phyloP scores from a whole-genome alignment of 495 filamentous ascomycete species.

The Tuber borchii region DNA sequence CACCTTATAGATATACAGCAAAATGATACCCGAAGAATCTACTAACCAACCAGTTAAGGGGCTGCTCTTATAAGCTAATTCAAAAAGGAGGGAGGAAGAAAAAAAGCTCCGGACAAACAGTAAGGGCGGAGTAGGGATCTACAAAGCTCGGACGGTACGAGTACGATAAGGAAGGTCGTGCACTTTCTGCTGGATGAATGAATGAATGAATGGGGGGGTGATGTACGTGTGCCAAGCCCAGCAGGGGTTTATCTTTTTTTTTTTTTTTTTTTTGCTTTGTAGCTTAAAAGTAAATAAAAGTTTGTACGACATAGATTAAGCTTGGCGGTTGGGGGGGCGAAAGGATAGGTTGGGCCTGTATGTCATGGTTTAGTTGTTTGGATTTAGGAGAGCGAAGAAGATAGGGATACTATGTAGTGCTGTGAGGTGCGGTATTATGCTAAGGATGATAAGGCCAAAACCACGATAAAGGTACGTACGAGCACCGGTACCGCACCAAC shows the following conservation, averaged over 20 bases:
- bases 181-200: not conserved
- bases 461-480: not conserved
- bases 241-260: not conserved
- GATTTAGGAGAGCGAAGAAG: not conserved
- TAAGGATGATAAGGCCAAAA: not conserved
- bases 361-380: not conserved
- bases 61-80: not conserved
- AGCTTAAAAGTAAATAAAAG: not conserved
- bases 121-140: not conserved
- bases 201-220: not conserved
- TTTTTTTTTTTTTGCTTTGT: not conserved
- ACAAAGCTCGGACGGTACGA: not conserved
- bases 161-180: not conserved
- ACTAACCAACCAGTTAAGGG: not conserved
- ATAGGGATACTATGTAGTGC: not conserved
- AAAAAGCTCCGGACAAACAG: not conserved
- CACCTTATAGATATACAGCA: not conserved
- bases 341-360: not conserved
- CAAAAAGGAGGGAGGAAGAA: not conserved
- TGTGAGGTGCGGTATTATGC: not conserved
- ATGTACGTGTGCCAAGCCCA: not conserved
- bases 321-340: no score
- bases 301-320: not conserved
- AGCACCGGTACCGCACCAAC: not conserved
- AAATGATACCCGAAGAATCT: not conserved